A percentile compares a stretch with the other conserved stretches of the same genome.
Evolutionary conservation across 805 yeast genomes (phyloP).

Genomic region (Isabelozyma heimii): DNA sequence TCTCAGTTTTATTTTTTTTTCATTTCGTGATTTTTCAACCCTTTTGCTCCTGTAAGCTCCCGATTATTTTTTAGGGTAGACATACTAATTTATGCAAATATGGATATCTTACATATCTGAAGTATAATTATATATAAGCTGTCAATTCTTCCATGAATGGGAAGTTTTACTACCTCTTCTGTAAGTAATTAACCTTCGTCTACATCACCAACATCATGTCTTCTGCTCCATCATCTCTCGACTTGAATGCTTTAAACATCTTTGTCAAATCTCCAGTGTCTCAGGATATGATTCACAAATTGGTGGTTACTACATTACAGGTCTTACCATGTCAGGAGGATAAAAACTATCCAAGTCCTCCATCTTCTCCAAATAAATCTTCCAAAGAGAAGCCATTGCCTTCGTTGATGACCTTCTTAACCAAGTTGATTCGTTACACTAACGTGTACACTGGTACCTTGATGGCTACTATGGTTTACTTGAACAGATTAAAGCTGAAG

Average conservation of each 20-base stretch:
- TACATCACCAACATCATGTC: background rate
- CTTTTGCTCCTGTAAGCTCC: background rate
- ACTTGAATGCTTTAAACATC: slow-evolving; percentile 53
- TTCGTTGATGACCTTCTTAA: slow-evolving; percentile 71
- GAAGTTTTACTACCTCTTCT: background rate
- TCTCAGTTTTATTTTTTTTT: background rate
- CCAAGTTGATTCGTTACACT: slow-evolving; percentile 68
- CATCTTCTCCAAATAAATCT: slow-evolving; percentile 16
- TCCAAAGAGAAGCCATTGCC: slow-evolving; percentile 47
- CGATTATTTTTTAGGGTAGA: background rate
- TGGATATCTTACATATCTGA: background rate
- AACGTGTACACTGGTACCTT: slow-evolving; percentile 80
- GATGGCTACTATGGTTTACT: slow-evolving; percentile 69
- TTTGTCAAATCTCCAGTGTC: slow-evolving; percentile 66
- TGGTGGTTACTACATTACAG: slow-evolving; percentile 64
- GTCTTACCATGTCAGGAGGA: slow-evolving; percentile 60
- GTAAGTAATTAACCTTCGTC: background rate
- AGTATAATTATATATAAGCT: background rate
- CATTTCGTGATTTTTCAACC: background rate
- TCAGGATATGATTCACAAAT: slow-evolving; percentile 69
- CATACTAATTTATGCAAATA: background rate
- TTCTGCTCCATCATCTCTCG: slow-evolving; percentile 16
- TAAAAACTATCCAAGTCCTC: slow-evolving; percentile 27
- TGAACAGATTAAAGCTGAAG: slow-evolving; percentile 57
- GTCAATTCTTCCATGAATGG: background rate